Evolutionary conservation across 768 basidiomycete species (phyloP).

Genomic region (Russula dissimulans): DNA sequence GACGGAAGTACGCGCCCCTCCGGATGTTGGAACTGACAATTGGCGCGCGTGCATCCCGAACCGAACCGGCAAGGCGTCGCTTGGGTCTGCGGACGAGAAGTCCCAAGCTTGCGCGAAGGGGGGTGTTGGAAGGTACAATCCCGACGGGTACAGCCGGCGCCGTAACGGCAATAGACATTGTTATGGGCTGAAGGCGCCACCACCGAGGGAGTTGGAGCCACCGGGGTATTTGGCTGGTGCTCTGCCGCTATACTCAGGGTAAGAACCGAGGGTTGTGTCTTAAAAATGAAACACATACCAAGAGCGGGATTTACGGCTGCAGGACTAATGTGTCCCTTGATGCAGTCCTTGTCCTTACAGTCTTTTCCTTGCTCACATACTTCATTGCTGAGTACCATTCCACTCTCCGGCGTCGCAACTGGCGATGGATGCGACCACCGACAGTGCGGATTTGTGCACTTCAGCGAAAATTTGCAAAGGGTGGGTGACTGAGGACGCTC

Average conservation of each 20-base stretch:
- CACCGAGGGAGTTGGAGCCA: conserved; percentile 26
- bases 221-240: conserved; percentile 28
- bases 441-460: conserved; percentile 86
- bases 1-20: conserved; percentile 73
- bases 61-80: conserved; percentile 65
- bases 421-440: conserved; percentile 93
- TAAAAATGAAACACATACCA: conserved; percentile 33
- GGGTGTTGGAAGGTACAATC: conserved; percentile 62
- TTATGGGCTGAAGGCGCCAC: conserved; percentile 22
- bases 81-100: conserved; percentile 11
- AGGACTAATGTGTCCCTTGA: conserved; percentile 85
- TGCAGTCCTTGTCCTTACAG: conserved; percentile 91
- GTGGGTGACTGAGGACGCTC: conserved; percentile 80
- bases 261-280: background rate
- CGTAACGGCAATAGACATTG: conserved; percentile 66
- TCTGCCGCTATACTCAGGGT: conserved; percentile 10
- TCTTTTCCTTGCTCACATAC: conserved; percentile 81
- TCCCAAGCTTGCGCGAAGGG: conserved; percentile 6
- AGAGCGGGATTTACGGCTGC: conserved; percentile 56
- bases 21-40: conserved; percentile 76
- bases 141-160: conserved; percentile 74
- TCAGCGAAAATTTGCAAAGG: conserved; percentile 87
- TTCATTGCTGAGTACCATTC: conserved; percentile 90
- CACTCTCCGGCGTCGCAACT: conserved; percentile 92
- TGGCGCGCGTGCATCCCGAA: conserved; percentile 66